Evolutionary conservation across 495 filamentous ascomycete genomes (phyloP), one percentile per base, ranked within the genome.

Genomic region (Neurospora sp.): DNA sequence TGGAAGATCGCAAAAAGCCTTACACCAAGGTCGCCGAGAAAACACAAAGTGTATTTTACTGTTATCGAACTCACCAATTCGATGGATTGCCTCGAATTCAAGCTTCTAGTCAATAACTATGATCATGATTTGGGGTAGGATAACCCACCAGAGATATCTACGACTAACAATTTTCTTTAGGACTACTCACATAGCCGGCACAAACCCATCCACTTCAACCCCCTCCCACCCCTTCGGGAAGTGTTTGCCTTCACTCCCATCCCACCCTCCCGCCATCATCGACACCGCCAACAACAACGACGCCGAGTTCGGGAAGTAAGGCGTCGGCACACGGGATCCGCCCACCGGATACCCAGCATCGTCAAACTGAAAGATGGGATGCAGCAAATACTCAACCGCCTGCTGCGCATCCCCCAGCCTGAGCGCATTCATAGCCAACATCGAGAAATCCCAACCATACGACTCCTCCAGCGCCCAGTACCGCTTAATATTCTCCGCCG

Each of bases 241-340:
- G 54, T 85, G 80, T 69, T 44, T 70, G 8, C 83, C 86, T 48
- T 78, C 81, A 27, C 76, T 77, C 5, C 82, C 87, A 71, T 86
- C 84, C 86, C 86, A 87, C 0, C 85, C 85, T 10, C 86, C 86
- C 8, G 85, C 84, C 83, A 89, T 85, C 86, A 88, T 88, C 8
- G 83, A 86, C 72, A 85, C 81, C 5, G 86, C 87, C 11, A 86
- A 69, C 70, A 90, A 71, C 70, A 88, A 79, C 20, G 81, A 80
- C 14, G 83, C 82, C 44, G 80, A 81, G 23, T 83, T 83, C 2
- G 87, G 87, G 46, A 89, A 87, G 77, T 88, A 89, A 10, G 87
- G 86, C 39, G 87, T 89, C 39, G 87, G 82, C 37, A 88, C 86
- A 40, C 85, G 78, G 39, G 80, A 77, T 12, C 85, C 86, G 4